These are phyloP conservation scores for Nitzschia sp. DNA, from an alignment of 108 stramenopile genomes.

Conservation along the genomic window DNA sequence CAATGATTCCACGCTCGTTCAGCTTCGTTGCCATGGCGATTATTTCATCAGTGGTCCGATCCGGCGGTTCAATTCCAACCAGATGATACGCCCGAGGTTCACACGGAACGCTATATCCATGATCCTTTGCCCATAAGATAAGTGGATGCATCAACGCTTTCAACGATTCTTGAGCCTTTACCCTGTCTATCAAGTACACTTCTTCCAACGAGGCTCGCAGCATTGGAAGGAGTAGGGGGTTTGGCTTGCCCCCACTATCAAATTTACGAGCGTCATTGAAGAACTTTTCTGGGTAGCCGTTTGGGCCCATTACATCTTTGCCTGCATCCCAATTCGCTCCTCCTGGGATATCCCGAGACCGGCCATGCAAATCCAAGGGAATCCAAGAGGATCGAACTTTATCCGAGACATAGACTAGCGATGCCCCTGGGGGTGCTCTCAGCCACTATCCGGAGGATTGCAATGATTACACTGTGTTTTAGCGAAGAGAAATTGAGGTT, in stretches of 20 bases:
- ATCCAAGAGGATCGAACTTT: slow-evolving; percentile 34
- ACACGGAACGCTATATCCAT: slow-evolving; percentile 6
- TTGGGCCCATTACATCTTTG: slow-evolving; percentile 35
- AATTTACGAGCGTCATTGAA: slow-evolving; percentile 54
- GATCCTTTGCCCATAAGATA: slow-evolving; percentile 27
- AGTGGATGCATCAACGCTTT: slow-evolving; percentile 35
- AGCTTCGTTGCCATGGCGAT: slow-evolving; percentile 22
- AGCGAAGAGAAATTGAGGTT: slow-evolving; percentile 33
- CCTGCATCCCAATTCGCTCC: slow-evolving; percentile 23
- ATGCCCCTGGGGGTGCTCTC: slow-evolving; percentile 14
- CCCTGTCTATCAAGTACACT: slow-evolving; percentile 23
- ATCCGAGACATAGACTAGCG: slow-evolving; percentile 20
- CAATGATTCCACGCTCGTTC: slow-evolving; percentile 20
- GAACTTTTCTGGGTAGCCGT: slow-evolving; percentile 48
- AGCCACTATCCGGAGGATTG: slow-evolving; percentile 7
- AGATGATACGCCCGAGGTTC: slow-evolving; percentile 37
- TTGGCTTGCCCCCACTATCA: slow-evolving; percentile 54
- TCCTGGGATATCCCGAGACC: slow-evolving; percentile 27
- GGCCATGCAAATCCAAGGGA: slow-evolving; percentile 55
- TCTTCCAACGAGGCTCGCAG: slow-evolving; percentile 36
- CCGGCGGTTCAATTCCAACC: slow-evolving; percentile 36
- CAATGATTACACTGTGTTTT: slow-evolving; percentile 34
- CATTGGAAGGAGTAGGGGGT: slow-evolving; percentile 52
- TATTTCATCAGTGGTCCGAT: slow-evolving; percentile 32
- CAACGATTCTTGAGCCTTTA: slow-evolving; percentile 24